A percentile compares a stretch with the other conserved stretches of the same genome.
Conservation (phyloP, 2,329 filamentous ascomycete genomes). For the Neofusicoccum ribis region DNA sequence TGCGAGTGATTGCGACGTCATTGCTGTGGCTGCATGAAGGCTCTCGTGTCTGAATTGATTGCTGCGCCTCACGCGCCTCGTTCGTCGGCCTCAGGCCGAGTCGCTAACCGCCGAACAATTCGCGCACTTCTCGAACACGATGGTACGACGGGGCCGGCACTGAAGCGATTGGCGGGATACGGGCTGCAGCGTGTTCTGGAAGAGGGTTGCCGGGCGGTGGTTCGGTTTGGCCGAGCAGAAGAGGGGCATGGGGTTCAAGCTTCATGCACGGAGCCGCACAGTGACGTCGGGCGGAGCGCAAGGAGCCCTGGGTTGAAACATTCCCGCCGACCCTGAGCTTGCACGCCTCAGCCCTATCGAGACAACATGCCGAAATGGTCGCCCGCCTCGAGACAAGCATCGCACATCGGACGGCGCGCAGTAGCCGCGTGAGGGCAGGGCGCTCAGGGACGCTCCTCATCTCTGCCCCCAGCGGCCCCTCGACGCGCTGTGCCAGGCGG, state of each 20-base stretch:
- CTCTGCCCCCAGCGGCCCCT: background rate
- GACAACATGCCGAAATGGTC: background rate
- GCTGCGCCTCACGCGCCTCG: background rate
- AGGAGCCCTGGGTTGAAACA: background rate
- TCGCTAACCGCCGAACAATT: background rate
- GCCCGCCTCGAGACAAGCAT: background rate
- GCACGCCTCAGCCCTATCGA: conserved; percentile 11
- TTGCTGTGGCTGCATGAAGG: conserved; percentile 7
- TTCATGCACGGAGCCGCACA: background rate
- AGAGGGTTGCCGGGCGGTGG: background rate
- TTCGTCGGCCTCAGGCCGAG: background rate
- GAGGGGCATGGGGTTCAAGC: background rate
- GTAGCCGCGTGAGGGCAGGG: background rate
- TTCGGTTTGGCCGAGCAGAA: conserved; percentile 1
- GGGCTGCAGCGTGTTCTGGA: conserved; percentile 5
- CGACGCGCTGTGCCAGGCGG: background rate
- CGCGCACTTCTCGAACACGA: conserved; percentile 8
- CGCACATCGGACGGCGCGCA: background rate
- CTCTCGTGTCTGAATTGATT: conserved; percentile 1
- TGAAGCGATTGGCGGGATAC: background rate
- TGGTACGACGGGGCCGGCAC: background rate
- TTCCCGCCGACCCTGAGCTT: background rate
- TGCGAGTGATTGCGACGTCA: background rate
- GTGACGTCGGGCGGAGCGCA: conserved; percentile 1
- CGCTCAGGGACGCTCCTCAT: background rate